Percentiles rank a stretch among this genome's conserved stretches.
These are phyloP conservation scores for Kazachstania bromeliacearum DNA, from an alignment of 805 yeast species.

Conservation along the genomic window DNA sequence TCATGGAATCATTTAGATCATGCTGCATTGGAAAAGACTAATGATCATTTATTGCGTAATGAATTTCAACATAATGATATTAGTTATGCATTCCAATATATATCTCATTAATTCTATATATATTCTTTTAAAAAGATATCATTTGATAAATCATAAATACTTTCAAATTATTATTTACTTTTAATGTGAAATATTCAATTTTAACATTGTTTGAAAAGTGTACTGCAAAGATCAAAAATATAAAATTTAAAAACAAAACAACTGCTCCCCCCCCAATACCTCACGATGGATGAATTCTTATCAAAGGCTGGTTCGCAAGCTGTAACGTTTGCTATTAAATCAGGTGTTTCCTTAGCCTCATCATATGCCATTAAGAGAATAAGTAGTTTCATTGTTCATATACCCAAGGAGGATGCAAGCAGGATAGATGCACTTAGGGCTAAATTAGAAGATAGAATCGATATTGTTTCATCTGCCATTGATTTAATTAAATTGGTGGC, in stretches of 20 bases:
- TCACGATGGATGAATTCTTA: slow-evolving; percentile 33
- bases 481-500: slow-evolving; percentile 56
- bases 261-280: not conserved
- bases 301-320: slow-evolving; percentile 64
- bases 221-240: no score
- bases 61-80: slow-evolving; percentile 63
- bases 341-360: slow-evolving; percentile 67
- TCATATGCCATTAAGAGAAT: slow-evolving; percentile 62
- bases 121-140: no score
- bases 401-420: slow-evolving; percentile 42
- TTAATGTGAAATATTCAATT: no score
- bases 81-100: slow-evolving; percentile 84
- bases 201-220: no score
- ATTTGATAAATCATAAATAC: no score
- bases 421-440: slow-evolving; percentile 35
- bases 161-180: no score
- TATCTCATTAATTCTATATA: slow-evolving; percentile 48
- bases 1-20: slow-evolving; percentile 90
- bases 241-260: not conserved
- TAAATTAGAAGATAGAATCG: slow-evolving; percentile 47
- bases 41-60: slow-evolving; percentile 68
- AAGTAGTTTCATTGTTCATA: slow-evolving; percentile 36
- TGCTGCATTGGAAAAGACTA: slow-evolving; percentile 49
- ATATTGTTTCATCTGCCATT: slow-evolving; percentile 54
- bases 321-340: slow-evolving; percentile 68